phyloP scores from a whole-genome alignment of 2,329 filamentous ascomycete species.

The Zymoseptoria tritici region DNA sequence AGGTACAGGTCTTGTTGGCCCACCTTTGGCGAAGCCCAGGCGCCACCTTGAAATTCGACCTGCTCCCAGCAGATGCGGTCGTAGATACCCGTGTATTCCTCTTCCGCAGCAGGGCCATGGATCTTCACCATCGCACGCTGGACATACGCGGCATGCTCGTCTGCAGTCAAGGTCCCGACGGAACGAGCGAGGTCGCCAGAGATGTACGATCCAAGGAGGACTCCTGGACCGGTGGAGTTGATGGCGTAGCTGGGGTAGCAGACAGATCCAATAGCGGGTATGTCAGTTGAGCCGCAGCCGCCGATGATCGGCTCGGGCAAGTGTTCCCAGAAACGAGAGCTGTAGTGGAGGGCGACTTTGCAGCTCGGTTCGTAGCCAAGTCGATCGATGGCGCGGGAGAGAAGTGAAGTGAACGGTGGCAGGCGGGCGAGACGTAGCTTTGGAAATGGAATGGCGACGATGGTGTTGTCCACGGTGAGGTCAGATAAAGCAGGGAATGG shows the following conservation, averaged over 20 bases:
- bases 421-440: slow-evolving; percentile 57
- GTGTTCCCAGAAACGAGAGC: slow-evolving; percentile 56
- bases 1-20: slow-evolving; percentile 64
- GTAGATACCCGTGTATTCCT: slow-evolving; percentile 59
- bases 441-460: slow-evolving; percentile 59
- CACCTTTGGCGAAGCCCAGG: slow-evolving; percentile 51
- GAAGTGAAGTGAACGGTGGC: slow-evolving; percentile 45
- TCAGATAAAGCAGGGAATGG: slow-evolving; percentile 34
- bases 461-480: slow-evolving; percentile 48
- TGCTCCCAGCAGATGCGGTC: slow-evolving; percentile 59
- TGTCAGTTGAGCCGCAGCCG: slow-evolving; percentile 54
- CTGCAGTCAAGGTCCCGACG: slow-evolving; percentile 45
- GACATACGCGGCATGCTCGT: slow-evolving; percentile 56
- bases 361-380: slow-evolving; percentile 46
- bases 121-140: slow-evolving; percentile 60
- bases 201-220: slow-evolving; percentile 54
- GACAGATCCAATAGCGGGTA: slow-evolving; percentile 53
- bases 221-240: slow-evolving; percentile 56
- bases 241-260: slow-evolving; percentile 63
- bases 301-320: slow-evolving; percentile 52
- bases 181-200: slow-evolving; percentile 40
- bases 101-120: slow-evolving; percentile 53
- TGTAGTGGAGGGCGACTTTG: slow-evolving; percentile 60
- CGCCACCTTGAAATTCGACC: slow-evolving; percentile 54
- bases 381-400: slow-evolving; percentile 41